These are phyloP conservation scores for Pichia scutulata DNA, from an alignment of 805 yeast species.

Conservation along the genomic window DNA sequence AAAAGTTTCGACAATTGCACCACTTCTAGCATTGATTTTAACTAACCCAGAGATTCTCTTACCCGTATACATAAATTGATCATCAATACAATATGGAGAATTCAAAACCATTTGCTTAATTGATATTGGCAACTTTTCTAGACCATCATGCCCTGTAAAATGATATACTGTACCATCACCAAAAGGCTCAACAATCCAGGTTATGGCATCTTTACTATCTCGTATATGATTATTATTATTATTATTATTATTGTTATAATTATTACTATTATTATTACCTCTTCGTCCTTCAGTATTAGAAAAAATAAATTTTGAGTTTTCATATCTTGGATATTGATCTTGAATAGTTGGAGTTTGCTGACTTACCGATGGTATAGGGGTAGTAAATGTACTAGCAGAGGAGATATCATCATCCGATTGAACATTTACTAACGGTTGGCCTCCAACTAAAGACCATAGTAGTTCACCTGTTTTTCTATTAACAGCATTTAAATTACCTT, in stretches of 20 bases:
- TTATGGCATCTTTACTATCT: constrained; percentile 24
- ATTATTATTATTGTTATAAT: not conserved
- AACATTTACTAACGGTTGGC: constrained; percentile 48
- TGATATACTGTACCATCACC: constrained; percentile 79
- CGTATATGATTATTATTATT: not conserved
- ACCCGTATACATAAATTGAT: constrained; percentile 86
- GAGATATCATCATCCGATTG: constrained; percentile 14
- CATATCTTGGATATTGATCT: not conserved
- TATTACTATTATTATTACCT: not conserved
- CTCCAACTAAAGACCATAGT: constrained; percentile 68
- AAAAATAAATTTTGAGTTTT: not conserved
- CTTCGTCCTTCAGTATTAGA: not conserved
- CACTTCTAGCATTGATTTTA: constrained; percentile 65
- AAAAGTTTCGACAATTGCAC: constrained; percentile 61
- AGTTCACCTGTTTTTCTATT: constrained; percentile 67
- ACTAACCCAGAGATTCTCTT: constrained; percentile 67
- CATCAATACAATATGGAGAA: constrained; percentile 79
- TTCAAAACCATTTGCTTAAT: constrained; percentile 70
- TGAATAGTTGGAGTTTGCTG: not conserved
- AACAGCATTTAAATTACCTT: constrained; percentile 80
- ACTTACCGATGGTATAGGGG: not conserved
- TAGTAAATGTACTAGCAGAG: not conserved
- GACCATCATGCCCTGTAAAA: constrained; percentile 66
- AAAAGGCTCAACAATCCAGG: constrained; percentile 89
- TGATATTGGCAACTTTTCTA: constrained; percentile 74